A percentile compares a stretch with the other conserved stretches of the same genome.
These are phyloP conservation scores for Acaromyces ingoldii DNA, from an alignment of 1,284 basidiomycete genomes.

Conservation along the genomic window DNA sequence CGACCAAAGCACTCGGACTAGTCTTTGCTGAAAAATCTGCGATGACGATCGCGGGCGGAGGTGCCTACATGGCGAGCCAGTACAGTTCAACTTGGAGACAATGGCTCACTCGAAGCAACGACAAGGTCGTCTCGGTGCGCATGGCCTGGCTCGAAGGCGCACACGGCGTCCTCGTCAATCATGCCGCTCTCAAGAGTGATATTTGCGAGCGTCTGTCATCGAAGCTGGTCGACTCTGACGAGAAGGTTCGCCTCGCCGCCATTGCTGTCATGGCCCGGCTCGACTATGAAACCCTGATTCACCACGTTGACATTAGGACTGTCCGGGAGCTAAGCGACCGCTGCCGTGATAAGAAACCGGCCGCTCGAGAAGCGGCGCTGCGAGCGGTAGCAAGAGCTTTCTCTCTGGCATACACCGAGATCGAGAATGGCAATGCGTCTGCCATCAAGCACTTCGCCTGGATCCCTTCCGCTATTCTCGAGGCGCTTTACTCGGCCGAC, in stretches of 20 bases:
- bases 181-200: slow-evolving; percentile 65
- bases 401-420: slow-evolving; percentile 76
- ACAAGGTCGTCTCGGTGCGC: slow-evolving; percentile 69
- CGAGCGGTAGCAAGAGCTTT: slow-evolving; percentile 74
- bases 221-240: slow-evolving; percentile 69
- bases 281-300: slow-evolving; percentile 83
- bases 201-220: slow-evolving; percentile 18
- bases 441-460: slow-evolving; percentile 81
- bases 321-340: slow-evolving; percentile 67
- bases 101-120: slow-evolving; percentile 76
- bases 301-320: slow-evolving; percentile 67
- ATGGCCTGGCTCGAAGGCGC: slow-evolving; percentile 72
- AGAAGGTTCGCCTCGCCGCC: slow-evolving; percentile 77
- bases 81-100: slow-evolving; percentile 79
- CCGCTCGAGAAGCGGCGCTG: slow-evolving; percentile 78
- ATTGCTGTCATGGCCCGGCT: slow-evolving; percentile 76
- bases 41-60: slow-evolving; percentile 15
- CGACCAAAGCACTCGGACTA: slow-evolving; percentile 76
- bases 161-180: slow-evolving; percentile 60
- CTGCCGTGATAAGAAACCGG: slow-evolving; percentile 75
- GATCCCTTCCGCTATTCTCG: slow-evolving; percentile 77
- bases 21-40: slow-evolving; percentile 65
- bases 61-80: slow-evolving; percentile 64
- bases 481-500: slow-evolving; percentile 46
- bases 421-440: slow-evolving; percentile 74